Evolutionary conservation across 2,329 filamentous ascomycete species (phyloP), one percentile per base, ranked within the genome.

Genomic region (Fusarium tanahbumbuense): DNA sequence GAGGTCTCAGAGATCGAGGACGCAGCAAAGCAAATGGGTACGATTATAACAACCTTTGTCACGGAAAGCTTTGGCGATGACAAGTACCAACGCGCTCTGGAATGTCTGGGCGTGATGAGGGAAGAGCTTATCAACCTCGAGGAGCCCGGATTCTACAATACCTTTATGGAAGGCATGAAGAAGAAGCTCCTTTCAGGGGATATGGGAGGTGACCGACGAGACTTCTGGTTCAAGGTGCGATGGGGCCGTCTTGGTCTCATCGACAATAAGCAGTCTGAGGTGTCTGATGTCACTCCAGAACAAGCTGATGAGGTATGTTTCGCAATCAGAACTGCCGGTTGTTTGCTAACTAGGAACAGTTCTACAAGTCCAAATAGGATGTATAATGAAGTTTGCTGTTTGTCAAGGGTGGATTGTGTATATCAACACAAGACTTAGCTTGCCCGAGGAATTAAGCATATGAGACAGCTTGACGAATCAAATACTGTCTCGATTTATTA

Each of bases 171-270:
- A 42, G 85, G 86, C 34, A 80, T 98, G 73, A 98, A 98, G 83
- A 84, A 83, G 70, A 89, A 89, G 59, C 77, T 98, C 2, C 78
- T 94, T 10, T 86, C 84, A 0, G 92, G 89, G 1, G 86, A 91
- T 71, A 80, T 98, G 5, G 89, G 90, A 40, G 94, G 93, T 1
- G 91, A 97, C 73, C 84, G 93, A 56, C 87, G 87, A 68, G 93
- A 97, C 75, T 89, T 98, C 81, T 98, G 94, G 94, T 92, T 88
- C 82, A 84, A 87, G 71, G 81, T 97, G 25, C 86, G 91, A 72
- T 87, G 83, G 62, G 87, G 85, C 44, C 88, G 84, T 71, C 81
- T 97, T 59, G 93, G 94, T 0, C 82, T 97, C 76, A 90, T 98
- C 73, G 89, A 92, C 68, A 83, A 85, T 55, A 84, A 81, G 49